Evolutionary conservation across 345 rosid genomes (phyloP).

Genomic region (Lumnitzera littorea): DNA sequence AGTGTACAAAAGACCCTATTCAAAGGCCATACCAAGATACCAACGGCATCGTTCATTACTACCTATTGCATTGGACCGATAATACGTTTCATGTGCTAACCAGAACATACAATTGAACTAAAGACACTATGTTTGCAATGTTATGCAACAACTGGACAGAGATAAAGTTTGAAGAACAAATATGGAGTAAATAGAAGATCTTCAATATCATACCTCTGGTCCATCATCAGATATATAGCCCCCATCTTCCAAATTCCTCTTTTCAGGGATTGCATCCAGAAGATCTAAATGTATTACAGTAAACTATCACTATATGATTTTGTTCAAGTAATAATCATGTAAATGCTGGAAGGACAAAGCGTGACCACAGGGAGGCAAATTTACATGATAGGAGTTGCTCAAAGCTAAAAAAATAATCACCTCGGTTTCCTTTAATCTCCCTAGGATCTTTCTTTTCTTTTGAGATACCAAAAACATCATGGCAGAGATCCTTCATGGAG

Average conservation of each 20-base stretch:
- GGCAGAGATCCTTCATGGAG: constrained; percentile 63
- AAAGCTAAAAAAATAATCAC: constrained; percentile 13
- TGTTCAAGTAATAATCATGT: neutral
- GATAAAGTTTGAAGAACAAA: neutral
- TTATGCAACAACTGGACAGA: neutral
- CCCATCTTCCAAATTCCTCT: constrained; percentile 67
- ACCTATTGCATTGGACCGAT: too few species aligned
- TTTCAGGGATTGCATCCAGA: constrained; percentile 62
- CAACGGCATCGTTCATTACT: too few species aligned
- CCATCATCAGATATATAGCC: constrained; percentile 69
- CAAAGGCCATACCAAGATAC: too few species aligned
- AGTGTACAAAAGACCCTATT: too few species aligned
- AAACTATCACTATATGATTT: neutral
- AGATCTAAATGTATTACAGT: constrained; percentile 25
- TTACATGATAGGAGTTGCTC: neutral
- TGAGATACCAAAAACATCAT: constrained; percentile 42
- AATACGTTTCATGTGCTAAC: too few species aligned
- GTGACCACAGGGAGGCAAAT: neutral
- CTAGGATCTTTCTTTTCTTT: constrained; percentile 43
- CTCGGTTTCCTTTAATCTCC: constrained; percentile 54
- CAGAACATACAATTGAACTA: too few species aligned
- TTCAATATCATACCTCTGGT: constrained; percentile 22
- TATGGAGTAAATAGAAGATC: neutral
- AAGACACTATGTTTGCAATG: too few species aligned
- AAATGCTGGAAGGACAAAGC: neutral